Percentiles rank a stretch among this genome's conserved stretches.
Conservation (phyloP, 495 filamentous ascomycete species). For the Penicillium dipodomyicola region DNA sequence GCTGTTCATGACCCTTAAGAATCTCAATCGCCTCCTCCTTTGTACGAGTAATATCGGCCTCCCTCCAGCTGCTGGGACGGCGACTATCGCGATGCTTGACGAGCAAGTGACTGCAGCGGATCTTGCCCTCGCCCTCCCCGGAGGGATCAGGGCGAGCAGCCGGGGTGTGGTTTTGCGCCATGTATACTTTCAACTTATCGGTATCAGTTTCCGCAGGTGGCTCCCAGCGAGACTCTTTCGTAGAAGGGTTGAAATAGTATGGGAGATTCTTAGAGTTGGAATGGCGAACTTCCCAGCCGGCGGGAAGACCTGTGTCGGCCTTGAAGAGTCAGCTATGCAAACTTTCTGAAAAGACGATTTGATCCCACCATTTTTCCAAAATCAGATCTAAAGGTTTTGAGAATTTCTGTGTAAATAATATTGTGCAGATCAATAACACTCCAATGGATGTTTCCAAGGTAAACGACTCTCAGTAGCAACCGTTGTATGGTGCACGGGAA, state of each 20-base stretch:
- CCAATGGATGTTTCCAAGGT: neutral
- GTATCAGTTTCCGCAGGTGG: slow-evolving; percentile 82
- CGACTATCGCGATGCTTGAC: slow-evolving; percentile 89
- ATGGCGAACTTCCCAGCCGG: slow-evolving; percentile 89
- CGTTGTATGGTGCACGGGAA: neutral
- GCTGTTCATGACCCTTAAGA: slow-evolving; percentile 66
- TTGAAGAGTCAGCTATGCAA: slow-evolving; percentile 22
- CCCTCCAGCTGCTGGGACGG: slow-evolving; percentile 86
- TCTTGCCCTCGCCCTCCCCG: slow-evolving; percentile 70
- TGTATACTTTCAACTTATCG: slow-evolving; percentile 87
- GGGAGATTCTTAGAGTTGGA: slow-evolving; percentile 96
- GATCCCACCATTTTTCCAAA: slow-evolving; percentile 1
- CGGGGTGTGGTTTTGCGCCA: slow-evolving; percentile 75
- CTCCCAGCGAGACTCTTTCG: slow-evolving; percentile 90
- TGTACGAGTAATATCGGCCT: slow-evolving; percentile 78
- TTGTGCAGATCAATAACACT: neutral
- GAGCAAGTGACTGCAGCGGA: slow-evolving; percentile 84
- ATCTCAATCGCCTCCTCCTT: slow-evolving; percentile 84
- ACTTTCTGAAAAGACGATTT: neutral
- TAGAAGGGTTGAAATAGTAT: slow-evolving; percentile 89
- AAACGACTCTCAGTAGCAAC: neutral
- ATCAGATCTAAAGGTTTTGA: neutral
- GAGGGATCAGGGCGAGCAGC: slow-evolving; percentile 48
- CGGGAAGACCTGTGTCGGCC: slow-evolving; percentile 77
- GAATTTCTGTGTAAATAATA: neutral